Conservation (phyloP, 2,329 filamentous ascomycete species). For the Zasmidium citrigriseum region DNA sequence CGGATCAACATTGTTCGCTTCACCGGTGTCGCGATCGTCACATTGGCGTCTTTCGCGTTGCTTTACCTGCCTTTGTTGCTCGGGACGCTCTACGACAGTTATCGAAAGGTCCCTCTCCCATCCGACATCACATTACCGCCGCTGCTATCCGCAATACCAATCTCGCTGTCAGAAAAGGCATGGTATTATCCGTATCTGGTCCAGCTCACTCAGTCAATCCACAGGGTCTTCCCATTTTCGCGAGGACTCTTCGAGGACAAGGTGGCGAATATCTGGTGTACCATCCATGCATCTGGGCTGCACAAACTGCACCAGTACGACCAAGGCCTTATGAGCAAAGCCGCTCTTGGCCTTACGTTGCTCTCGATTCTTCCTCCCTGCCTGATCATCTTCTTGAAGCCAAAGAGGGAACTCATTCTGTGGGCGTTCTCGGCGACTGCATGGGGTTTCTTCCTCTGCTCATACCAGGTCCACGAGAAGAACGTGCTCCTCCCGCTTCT, state of each 20-base stretch:
- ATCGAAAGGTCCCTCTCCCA: constrained; percentile 63
- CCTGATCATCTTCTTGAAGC: constrained; percentile 74
- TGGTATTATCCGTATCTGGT: constrained; percentile 74
- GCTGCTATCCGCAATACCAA: constrained; percentile 65
- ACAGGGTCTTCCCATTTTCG: constrained; percentile 93
- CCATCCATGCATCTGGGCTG: constrained; percentile 71
- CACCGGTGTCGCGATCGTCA: constrained; percentile 72
- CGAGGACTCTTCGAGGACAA: constrained; percentile 98
- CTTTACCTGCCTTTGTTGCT: constrained; percentile 74
- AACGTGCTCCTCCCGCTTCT: constrained; percentile 88
- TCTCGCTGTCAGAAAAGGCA: constrained; percentile 60
- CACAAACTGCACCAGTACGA: constrained; percentile 82
- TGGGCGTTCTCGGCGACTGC: constrained; percentile 79
- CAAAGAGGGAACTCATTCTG: constrained; percentile 74
- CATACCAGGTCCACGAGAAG: constrained; percentile 98
- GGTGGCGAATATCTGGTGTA: constrained; percentile 97
- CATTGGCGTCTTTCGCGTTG: constrained; percentile 69
- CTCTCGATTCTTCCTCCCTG: constrained; percentile 77
- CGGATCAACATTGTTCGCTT: constrained; percentile 68
- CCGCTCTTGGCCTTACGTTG: constrained; percentile 74
- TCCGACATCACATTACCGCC: constrained; percentile 48
- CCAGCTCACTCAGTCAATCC: constrained; percentile 79
- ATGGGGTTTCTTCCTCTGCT: constrained; percentile 97
- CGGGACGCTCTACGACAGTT: constrained; percentile 69
- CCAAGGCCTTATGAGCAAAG: constrained; percentile 69